phyloP scores from a whole-genome alignment of 2,329 filamentous ascomycete species.

The Pyrenochaeta sp. region DNA sequence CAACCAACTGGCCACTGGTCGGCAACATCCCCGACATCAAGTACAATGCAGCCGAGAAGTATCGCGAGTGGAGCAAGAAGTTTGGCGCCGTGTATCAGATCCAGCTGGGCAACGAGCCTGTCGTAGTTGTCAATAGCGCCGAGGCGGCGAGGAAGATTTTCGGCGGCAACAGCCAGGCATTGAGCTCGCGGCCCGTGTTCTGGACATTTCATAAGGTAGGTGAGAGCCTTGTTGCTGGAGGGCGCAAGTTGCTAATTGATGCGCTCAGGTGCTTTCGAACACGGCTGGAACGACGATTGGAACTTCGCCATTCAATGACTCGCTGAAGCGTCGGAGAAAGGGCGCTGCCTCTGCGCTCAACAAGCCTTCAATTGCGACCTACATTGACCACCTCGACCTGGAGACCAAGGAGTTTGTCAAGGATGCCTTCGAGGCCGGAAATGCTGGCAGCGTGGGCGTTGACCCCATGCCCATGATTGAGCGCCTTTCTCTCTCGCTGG shows the following conservation, averaged over 20 bases:
- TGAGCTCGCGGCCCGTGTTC: conserved; percentile 54
- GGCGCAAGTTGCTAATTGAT: conserved; percentile 6
- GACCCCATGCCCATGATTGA: conserved; percentile 76
- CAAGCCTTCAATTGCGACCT: conserved; percentile 69
- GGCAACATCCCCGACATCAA: conserved; percentile 55
- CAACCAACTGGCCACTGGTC: conserved; percentile 50
- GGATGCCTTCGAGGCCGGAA: conserved; percentile 67
- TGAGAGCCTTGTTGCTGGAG: not conserved
- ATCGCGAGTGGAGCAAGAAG: conserved; percentile 52
- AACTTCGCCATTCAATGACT: conserved; percentile 72
- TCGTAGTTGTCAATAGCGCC: conserved; percentile 55
- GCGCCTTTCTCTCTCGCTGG: conserved; percentile 68
- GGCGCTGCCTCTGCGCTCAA: conserved; percentile 72
- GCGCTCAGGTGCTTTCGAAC: conserved; percentile 65
- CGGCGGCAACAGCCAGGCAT: conserved; percentile 52
- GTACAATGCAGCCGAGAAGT: conserved; percentile 54
- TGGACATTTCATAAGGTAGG: conserved; percentile 57
- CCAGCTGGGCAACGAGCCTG: conserved; percentile 56
- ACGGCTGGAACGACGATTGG: conserved; percentile 74
- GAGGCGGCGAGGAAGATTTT: conserved; percentile 53
- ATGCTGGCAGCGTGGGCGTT: conserved; percentile 62
- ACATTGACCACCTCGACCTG: conserved; percentile 68
- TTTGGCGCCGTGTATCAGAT: conserved; percentile 57
- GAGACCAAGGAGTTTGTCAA: conserved; percentile 70
- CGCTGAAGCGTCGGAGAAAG: conserved; percentile 69